A percentile compares a stretch with the other conserved stretches of the same genome.
phyloP scores from a whole-genome alignment of 768 basidiomycete genomes.

The Mycena kentingensis region DNA sequence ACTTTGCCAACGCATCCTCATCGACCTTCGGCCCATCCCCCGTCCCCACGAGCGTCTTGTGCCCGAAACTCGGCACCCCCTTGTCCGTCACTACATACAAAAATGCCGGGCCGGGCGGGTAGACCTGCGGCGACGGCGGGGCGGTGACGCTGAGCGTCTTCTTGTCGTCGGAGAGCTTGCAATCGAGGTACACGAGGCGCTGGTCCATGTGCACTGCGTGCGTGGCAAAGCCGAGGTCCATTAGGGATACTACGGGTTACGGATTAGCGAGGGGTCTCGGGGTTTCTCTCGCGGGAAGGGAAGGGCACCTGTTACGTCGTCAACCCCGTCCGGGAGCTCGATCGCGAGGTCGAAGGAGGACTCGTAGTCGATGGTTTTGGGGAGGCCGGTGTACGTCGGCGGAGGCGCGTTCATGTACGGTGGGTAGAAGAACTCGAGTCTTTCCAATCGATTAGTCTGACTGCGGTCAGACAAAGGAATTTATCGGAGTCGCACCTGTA shows the following conservation, averaged over 20 bases:
- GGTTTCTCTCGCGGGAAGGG: background rate
- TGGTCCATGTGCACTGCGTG: constrained; percentile 25
- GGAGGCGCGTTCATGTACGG: constrained; percentile 7
- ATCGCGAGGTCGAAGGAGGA: constrained; percentile 7
- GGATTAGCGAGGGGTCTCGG: background rate
- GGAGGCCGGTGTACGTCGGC: constrained; percentile 10
- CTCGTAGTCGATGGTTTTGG: constrained; percentile 12
- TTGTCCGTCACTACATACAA: constrained; percentile 12
- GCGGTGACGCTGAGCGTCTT: constrained; percentile 12
- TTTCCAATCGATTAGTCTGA: too few relatives aligned
- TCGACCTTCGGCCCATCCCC: constrained; percentile 15
- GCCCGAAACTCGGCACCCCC: constrained; percentile 14
- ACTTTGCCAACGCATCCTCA: constrained; percentile 18
- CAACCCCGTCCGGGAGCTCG: constrained; percentile 1
- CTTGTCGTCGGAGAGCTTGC: constrained; percentile 3
- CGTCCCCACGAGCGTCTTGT: constrained; percentile 14
- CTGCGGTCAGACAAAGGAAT: too few relatives aligned
- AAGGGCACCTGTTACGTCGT: constrained; percentile 2
- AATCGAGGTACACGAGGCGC: constrained; percentile 14
- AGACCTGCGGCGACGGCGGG: constrained; percentile 13
- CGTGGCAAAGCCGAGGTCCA: constrained; percentile 33
- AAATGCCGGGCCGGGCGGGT: constrained; percentile 19
- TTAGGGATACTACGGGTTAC: constrained; percentile 18
- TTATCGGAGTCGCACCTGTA: too few relatives aligned
- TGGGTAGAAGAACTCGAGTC: constrained; percentile 24